phyloP scores from a whole-genome alignment of 148 eudicot genomes.

The Limonium bicolor region DNA sequence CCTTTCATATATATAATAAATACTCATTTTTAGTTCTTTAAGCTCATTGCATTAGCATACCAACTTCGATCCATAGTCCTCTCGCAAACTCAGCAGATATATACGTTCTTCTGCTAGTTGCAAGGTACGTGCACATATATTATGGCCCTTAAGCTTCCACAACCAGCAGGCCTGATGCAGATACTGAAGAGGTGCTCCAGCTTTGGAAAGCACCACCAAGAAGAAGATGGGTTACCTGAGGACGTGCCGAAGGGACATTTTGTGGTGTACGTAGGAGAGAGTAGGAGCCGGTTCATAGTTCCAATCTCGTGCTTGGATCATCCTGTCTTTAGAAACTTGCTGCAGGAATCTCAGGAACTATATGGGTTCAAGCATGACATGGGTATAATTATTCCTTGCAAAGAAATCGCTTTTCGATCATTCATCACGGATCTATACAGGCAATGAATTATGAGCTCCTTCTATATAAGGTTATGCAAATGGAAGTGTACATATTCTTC shows the following conservation, averaged over 20 bases:
- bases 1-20: too few relatives aligned
- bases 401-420: conserved; percentile 32
- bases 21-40: too few relatives aligned
- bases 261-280: conserved; percentile 44
- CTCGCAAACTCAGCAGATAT: conserved; percentile 1
- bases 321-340: conserved; percentile 36
- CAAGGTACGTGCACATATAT: too few relatives aligned
- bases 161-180: conserved; percentile 33
- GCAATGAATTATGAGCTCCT: too few relatives aligned
- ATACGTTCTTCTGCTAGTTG: too few relatives aligned
- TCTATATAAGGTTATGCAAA: too few relatives aligned
- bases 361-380: conserved; percentile 47
- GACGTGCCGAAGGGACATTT: conserved; percentile 59
- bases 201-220: conserved; percentile 24
- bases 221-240: conserved; percentile 2
- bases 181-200: conserved; percentile 42
- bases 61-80: neutral
- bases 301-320: conserved; percentile 30
- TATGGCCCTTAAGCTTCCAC: too few relatives aligned
- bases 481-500: too few relatives aligned
- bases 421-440: conserved; percentile 6
- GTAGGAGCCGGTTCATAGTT: conserved; percentile 29
- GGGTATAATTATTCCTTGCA: conserved; percentile 46
- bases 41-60: neutral
- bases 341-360: conserved; percentile 38